Conservation (phyloP, 371 early-diverging fungal species). For the Mucor plumbeus region DNA sequence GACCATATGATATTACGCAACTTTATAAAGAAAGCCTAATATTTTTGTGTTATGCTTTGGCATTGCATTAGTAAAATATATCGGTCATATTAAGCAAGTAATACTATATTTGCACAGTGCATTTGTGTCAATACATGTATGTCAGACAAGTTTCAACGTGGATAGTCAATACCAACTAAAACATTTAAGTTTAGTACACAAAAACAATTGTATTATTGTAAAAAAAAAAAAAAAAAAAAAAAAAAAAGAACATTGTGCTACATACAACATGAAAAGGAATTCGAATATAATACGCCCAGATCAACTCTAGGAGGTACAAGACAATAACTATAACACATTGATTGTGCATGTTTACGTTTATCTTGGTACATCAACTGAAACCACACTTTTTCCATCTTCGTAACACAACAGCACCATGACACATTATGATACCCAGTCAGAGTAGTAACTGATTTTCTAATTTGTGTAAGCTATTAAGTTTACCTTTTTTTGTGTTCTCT, state of each 20-base stretch:
- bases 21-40: neutral
- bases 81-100: no score
- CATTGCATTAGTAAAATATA: neutral
- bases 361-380: neutral
- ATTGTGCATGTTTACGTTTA: neutral
- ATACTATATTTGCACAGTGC: neutral
- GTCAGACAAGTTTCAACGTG: neutral
- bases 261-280: neutral
- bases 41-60: neutral
- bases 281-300: constrained; percentile 1
- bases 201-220: neutral
- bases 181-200: neutral
- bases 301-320: neutral
- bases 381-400: constrained; percentile 1
- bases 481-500: constrained; percentile 1
- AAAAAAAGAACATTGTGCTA: neutral
- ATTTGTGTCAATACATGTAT: neutral
- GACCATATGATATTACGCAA: neutral
- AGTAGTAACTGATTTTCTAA: neutral
- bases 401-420: constrained; percentile 2
- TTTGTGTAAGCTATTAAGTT: constrained; percentile 3
- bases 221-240: neutral
- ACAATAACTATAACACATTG: neutral
- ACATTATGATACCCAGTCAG: neutral
- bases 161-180: neutral